A percentile compares a stretch with the other conserved stretches of the same genome.
These are phyloP conservation scores for Cladosporium sp. DNA, from an alignment of 2,329 filamentous ascomycete species.

Conservation along the genomic window DNA sequence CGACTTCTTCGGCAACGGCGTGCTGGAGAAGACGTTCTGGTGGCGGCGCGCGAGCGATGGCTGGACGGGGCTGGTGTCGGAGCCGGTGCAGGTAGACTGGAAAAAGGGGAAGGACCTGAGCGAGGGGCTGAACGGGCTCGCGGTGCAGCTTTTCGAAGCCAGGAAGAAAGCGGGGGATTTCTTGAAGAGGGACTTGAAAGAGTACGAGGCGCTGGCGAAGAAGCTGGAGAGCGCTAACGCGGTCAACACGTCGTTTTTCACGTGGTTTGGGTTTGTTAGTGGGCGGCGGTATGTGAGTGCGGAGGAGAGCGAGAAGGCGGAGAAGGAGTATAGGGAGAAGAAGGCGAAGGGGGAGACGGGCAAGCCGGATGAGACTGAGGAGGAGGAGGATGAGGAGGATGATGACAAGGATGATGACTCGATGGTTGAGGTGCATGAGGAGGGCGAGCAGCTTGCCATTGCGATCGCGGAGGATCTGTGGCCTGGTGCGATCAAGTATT, in stretches of 20 bases:
- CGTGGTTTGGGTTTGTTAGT: slow-evolving; percentile 71
- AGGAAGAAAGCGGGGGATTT: slow-evolving; percentile 44
- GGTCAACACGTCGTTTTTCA: slow-evolving; percentile 68
- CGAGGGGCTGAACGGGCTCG: slow-evolving; percentile 68
- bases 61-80: slow-evolving; percentile 73
- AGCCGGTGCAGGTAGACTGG: slow-evolving; percentile 84
- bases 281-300: slow-evolving; percentile 61
- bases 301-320: slow-evolving; percentile 62
- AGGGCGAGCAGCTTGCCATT: slow-evolving; percentile 75
- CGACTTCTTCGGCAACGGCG: slow-evolving; percentile 70
- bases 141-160: slow-evolving; percentile 62
- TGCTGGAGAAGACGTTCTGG: slow-evolving; percentile 88
- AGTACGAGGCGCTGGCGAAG: slow-evolving; percentile 49
- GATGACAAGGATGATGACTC: slow-evolving; percentile 58
- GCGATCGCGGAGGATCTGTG: slow-evolving; percentile 81
- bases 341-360: slow-evolving; percentile 41
- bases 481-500: slow-evolving; percentile 84
- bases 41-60: slow-evolving; percentile 63
- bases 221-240: slow-evolving; percentile 43
- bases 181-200: slow-evolving; percentile 42
- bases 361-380: slow-evolving; percentile 41
- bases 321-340: slow-evolving; percentile 54
- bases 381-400: slow-evolving; percentile 52
- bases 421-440: slow-evolving; percentile 78
- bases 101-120: slow-evolving; percentile 73